A percentile compares a stretch with the other conserved stretches of the same genome.
Conservation (phyloP, 176 grass and related monocot genomes). For the Zizania latifolia region DNA sequence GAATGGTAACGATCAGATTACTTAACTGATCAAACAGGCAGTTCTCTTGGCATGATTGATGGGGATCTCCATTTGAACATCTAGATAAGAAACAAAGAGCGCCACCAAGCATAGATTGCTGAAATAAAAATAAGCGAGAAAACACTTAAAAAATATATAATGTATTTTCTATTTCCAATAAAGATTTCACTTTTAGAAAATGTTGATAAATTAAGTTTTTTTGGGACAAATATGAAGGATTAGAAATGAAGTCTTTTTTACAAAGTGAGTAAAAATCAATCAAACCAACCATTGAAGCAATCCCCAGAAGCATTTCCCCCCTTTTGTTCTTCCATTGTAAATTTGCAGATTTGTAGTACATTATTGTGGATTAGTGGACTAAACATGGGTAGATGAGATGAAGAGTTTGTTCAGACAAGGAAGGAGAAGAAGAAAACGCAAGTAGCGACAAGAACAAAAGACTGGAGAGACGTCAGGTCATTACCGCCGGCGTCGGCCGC, state of each 20-base stretch:
- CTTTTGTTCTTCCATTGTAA: neutral
- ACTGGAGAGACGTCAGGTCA: slow-evolving; percentile 50
- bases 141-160: neutral
- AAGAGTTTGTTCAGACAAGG: slow-evolving; percentile 3
- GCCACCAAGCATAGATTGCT: slow-evolving; percentile 96
- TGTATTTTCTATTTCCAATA: too few relatives aligned
- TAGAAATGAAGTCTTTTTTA: too few relatives aligned
- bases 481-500: slow-evolving; percentile 51
- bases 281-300: neutral
- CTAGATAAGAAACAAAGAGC: slow-evolving; percentile 78
- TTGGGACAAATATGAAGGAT: too few relatives aligned
- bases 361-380: neutral
- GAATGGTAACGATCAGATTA: neutral
- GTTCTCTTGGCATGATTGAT: neutral
- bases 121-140: slow-evolving; percentile 29
- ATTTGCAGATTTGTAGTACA: neutral
- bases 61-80: neutral
- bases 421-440: slow-evolving; percentile 50
- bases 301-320: neutral
- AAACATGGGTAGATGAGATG: neutral
- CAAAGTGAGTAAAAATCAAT: too few relatives aligned
- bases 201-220: too few relatives aligned
- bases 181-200: too few relatives aligned
- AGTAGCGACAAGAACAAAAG: slow-evolving; percentile 49
- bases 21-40: slow-evolving; percentile 15